Evolutionary conservation across 2,329 filamentous ascomycete species (phyloP), one percentile per base, ranked within the genome.

Genomic region (Aspergillus awamori): DNA sequence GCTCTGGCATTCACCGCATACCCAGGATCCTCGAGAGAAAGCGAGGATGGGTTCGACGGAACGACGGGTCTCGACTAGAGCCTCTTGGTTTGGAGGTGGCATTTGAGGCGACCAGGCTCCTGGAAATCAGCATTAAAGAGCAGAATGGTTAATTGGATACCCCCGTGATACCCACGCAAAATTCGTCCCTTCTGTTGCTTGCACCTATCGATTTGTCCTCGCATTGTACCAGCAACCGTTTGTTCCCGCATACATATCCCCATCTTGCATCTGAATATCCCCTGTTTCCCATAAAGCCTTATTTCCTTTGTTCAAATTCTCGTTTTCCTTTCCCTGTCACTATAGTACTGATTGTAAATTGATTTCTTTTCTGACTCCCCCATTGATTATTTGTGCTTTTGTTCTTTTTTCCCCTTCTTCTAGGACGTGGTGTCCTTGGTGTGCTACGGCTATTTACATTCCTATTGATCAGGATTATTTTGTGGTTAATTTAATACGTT

Each of bases 121-220:
- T 59, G 57, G 58, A 62, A 65, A 65, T 54, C 57, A 62, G 65
- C 59, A 64, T 66, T 66, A 61, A 69, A 69, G 67, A 72, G 69
- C 70, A 74, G 66, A 67, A 64, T 71, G 70, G 69, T 72, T 72
- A 70, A 74, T 76, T 76, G 74, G 72, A 74, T 74, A 74, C 70
- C 72, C 33, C 70, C 67, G 66, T 76, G 74, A 76, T 77, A 77
- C 74, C 74, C 74, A 65, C 59, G 66, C 69, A 76, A 70, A 72
- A 71, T 74, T 72, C 68, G 63, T 65, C 68, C 63, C 62, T 67
- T 66, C 65, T 67, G 65, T 72, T 73, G 65, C 71, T 65, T 73
- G 72, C 70, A 73, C 69, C 72, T 66, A 74, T 73, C 71, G 65
- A 70, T 69, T 71, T 69, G 65, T 73, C 69, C 67, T 72, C 69